phyloP scores from a whole-genome alignment of 1,139 yeast species.

The Pneumocystis carinii region DNA sequence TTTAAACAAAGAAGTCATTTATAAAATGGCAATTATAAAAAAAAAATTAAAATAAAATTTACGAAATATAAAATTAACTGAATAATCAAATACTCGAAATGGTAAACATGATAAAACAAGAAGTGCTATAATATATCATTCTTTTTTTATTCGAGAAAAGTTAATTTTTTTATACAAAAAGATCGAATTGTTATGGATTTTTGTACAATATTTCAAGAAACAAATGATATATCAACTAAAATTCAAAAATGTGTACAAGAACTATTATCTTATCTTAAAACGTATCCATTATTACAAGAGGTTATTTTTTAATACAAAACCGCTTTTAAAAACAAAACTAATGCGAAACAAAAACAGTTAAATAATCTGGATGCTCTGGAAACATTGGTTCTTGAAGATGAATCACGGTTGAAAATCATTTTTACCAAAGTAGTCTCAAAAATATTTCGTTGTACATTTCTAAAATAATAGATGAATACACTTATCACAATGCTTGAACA shows the following conservation, averaged over 20 bases:
- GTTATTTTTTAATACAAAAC: not conserved
- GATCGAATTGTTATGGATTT: not conserved
- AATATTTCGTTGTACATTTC: not conserved
- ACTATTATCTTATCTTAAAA: not conserved
- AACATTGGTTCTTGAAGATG: not conserved
- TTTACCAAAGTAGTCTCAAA: not conserved
- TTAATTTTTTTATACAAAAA: not conserved
- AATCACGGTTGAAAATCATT: not conserved
- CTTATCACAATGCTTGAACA: not conserved
- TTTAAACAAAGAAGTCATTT: not conserved
- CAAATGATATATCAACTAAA: not conserved
- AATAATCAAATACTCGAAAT: too few relatives aligned
- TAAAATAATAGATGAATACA: not conserved
- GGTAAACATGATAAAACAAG: not conserved
- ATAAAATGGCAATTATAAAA: not conserved
- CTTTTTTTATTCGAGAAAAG: not conserved
- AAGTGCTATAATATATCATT: not conserved
- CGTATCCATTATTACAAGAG: not conserved
- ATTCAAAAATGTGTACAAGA: not conserved
- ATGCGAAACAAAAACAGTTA: not conserved
- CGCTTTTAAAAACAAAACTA: not conserved
- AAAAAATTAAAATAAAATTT: too few relatives aligned
- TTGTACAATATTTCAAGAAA: not conserved
- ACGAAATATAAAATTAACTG: too few relatives aligned
- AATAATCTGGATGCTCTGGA: not conserved